phyloP scores from a whole-genome alignment of 176 grass and related monocot species.

The Chrysopogon serrulatus region DNA sequence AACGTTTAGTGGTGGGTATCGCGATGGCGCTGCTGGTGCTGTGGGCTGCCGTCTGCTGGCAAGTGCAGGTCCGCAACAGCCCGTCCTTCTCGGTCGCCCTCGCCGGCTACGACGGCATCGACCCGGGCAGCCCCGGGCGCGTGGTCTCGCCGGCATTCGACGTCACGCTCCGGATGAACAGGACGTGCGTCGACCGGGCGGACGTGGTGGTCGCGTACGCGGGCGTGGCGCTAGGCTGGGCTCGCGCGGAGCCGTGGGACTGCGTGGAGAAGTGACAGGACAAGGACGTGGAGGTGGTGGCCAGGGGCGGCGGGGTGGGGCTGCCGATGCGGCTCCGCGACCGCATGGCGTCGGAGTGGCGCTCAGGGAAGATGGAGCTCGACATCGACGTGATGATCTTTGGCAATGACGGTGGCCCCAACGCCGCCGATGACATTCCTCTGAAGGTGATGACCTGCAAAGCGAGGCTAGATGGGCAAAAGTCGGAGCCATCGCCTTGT shows the following conservation, averaged over 20 bases:
- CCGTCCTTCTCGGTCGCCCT: background rate
- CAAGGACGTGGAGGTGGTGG: background rate
- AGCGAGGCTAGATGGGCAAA: background rate
- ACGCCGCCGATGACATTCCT: background rate
- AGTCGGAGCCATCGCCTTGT: background rate
- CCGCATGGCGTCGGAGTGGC: slow-evolving; percentile 13
- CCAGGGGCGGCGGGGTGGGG: slow-evolving; percentile 8
- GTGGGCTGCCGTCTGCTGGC: background rate
- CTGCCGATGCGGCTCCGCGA: background rate
- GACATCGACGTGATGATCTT: slow-evolving; percentile 11
- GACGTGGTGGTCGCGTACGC: slow-evolving; percentile 9
- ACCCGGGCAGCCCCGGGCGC: background rate
- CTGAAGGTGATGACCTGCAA: background rate
- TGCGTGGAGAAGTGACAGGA: background rate
- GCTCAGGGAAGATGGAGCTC: background rate
- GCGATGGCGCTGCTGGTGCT: background rate
- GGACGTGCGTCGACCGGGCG: background rate
- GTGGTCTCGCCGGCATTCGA: slow-evolving; percentile 20
- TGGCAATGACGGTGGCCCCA: background rate
- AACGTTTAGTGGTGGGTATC: background rate
- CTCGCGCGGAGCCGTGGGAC: slow-evolving; percentile 5
- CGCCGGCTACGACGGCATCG: slow-evolving; percentile 11
- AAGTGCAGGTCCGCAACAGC: background rate
- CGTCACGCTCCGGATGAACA: background rate
- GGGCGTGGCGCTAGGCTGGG: slow-evolving; percentile 17